Evolutionary conservation across 768 basidiomycete species (phyloP).

Genomic region (Tulasnella sp.): DNA sequence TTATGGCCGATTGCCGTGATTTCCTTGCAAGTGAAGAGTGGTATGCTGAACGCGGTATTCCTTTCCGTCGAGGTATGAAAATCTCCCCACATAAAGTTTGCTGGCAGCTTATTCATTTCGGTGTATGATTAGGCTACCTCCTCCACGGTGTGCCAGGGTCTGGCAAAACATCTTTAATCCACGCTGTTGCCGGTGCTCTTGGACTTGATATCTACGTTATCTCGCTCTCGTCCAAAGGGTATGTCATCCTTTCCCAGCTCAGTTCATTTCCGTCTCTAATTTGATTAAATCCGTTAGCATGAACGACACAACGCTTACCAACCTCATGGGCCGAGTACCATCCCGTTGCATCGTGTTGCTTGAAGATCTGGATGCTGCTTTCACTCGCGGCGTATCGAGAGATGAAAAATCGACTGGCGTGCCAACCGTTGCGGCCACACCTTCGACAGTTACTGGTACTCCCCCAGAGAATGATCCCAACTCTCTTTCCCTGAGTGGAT

Average conservation of each 20-base stretch:
- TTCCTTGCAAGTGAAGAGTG: conserved; percentile 30
- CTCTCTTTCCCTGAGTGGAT: conserved; percentile 70
- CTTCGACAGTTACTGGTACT: conserved; percentile 29
- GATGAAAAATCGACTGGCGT: conserved; percentile 65
- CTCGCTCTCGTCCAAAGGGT: conserved; percentile 79
- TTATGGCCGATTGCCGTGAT: conserved; percentile 44
- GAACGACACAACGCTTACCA: conserved; percentile 80
- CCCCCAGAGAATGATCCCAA: conserved; percentile 51
- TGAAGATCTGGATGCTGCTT: conserved; percentile 84
- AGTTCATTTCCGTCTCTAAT: neutral
- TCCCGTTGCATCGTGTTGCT: conserved; percentile 83
- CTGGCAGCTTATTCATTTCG: neutral
- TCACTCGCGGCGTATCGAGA: conserved; percentile 76
- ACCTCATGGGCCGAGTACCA: conserved; percentile 80
- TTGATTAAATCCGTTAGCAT: conserved; percentile 38
- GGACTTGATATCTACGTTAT: conserved; percentile 86
- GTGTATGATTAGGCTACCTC: conserved; percentile 47
- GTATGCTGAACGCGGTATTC: conserved; percentile 88
- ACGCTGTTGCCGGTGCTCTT: conserved; percentile 41
- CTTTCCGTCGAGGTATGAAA: conserved; percentile 53
- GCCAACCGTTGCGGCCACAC: conserved; percentile 31
- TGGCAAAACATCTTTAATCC: conserved; percentile 20
- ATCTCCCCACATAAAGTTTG: neutral
- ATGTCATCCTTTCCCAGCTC: conserved; percentile 20
- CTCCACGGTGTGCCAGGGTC: conserved; percentile 52